Conservation (phyloP, 2,329 filamentous ascomycete genomes). For the Sclerotinia minor region DNA sequence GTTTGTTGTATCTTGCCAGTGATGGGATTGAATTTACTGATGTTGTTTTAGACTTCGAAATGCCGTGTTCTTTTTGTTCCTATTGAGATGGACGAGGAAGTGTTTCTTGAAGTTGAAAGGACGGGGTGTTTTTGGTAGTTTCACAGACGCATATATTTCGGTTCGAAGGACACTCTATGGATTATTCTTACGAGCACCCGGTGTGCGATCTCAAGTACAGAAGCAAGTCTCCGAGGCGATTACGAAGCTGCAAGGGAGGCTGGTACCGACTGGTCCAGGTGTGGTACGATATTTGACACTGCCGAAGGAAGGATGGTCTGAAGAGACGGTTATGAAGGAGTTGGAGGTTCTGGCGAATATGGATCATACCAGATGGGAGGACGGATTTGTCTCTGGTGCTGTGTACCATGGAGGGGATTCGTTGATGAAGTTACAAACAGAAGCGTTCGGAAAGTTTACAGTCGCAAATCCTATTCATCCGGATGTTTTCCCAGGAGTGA, state of each 20-base stretch:
- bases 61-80: conserved; percentile 83
- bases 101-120: conserved; percentile 83
- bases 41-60: conserved; percentile 68
- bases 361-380: conserved; percentile 96
- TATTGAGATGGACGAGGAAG: conserved; percentile 79
- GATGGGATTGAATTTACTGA: conserved; percentile 1
- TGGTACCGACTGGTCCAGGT: conserved; percentile 71
- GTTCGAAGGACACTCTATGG: conserved; percentile 75
- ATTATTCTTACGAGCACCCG: conserved; percentile 81
- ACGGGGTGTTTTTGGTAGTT: conserved; percentile 78
- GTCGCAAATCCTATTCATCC: conserved; percentile 97
- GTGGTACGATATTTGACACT: conserved; percentile 73
- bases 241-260: conserved; percentile 77
- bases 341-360: conserved; percentile 76
- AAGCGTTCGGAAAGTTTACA: conserved; percentile 91
- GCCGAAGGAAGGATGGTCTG: conserved; percentile 79
- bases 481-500: conserved; percentile 94
- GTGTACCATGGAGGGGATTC: conserved; percentile 93
- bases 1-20: conserved; percentile 9
- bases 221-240: conserved; percentile 80
- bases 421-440: conserved; percentile 79
- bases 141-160: conserved; percentile 71
- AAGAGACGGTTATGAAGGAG: conserved; percentile 77
- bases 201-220: conserved; percentile 82
- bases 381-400: conserved; percentile 88